Conservation (phyloP, 768 basidiomycete genomes). For the Leccinellum luteum region DNA sequence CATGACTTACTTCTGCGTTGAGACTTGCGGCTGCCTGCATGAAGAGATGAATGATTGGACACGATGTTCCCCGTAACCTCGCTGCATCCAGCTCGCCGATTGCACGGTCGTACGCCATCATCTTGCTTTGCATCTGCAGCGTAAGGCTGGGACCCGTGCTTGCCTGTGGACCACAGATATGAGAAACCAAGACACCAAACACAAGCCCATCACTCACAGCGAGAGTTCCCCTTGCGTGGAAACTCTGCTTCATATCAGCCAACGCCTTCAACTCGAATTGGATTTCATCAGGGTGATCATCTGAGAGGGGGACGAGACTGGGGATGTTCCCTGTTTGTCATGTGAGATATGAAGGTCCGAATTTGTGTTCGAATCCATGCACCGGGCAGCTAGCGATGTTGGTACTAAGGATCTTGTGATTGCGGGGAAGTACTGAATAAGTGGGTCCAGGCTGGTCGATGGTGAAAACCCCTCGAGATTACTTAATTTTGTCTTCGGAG, state of each 20-base stretch:
- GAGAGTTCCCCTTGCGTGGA: constrained; percentile 54
- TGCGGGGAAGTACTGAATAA: neutral
- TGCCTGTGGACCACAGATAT: constrained; percentile 27
- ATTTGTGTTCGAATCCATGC: constrained; percentile 9
- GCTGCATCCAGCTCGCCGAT: constrained; percentile 75
- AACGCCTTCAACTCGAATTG: too few species aligned
- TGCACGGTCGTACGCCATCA: constrained; percentile 93
- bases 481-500: constrained; percentile 20
- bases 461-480: constrained; percentile 18
- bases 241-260: too few species aligned
- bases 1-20: constrained; percentile 47
- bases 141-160: constrained; percentile 54
- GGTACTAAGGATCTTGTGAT: neutral
- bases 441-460: neutral
- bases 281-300: constrained; percentile 11
- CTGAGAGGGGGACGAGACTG: constrained; percentile 6
- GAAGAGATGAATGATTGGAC: constrained; percentile 71
- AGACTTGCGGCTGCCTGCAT: constrained; percentile 64
- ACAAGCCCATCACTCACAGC: constrained; percentile 38
- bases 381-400: neutral
- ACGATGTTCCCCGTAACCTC: constrained; percentile 68
- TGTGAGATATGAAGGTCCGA: constrained; percentile 4
- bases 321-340: neutral
- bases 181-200: neutral
- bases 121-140: constrained; percentile 85